Evolutionary conservation across 1,284 basidiomycete species (phyloP).

Genomic region (Neolentinus lepideus): DNA sequence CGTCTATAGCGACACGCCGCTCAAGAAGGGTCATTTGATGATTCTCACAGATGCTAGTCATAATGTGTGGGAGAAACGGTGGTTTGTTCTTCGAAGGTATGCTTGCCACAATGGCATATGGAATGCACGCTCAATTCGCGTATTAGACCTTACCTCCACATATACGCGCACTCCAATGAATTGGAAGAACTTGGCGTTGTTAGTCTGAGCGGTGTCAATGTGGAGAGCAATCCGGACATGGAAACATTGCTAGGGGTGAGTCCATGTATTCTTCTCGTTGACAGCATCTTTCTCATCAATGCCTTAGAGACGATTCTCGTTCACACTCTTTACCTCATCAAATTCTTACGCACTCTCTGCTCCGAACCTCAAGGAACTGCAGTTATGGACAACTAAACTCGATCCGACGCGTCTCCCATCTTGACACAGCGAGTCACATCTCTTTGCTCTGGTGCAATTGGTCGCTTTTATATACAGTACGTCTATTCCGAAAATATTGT

Average conservation of each 20-base stretch:
- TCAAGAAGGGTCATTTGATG: conserved; percentile 79
- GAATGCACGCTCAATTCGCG: conserved; percentile 1
- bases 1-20: conserved; percentile 60
- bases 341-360: conserved; percentile 88
- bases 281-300: conserved; percentile 7
- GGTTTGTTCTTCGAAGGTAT: conserved; percentile 87
- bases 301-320: conserved; percentile 70
- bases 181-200: conserved; percentile 81
- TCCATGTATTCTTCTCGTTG: conserved; percentile 9
- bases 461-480: background rate
- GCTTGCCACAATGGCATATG: conserved; percentile 9
- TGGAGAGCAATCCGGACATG: conserved; percentile 84
- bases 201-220: conserved; percentile 78
- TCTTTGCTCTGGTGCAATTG: background rate
- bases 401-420: conserved; percentile 59
- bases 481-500: background rate
- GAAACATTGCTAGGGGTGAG: conserved; percentile 81
- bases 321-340: conserved; percentile 83
- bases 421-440: conserved; percentile 7
- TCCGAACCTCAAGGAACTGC: conserved; percentile 71
- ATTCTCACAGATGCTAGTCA: conserved; percentile 75
- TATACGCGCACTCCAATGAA: conserved; percentile 79
- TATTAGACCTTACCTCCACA: conserved; percentile 79
- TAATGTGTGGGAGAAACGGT: conserved; percentile 77
- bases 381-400: conserved; percentile 75